A percentile compares a stretch with the other conserved stretches of the same genome.
These are phyloP conservation scores for Penicillium silybi DNA, from an alignment of 495 filamentous ascomycete genomes.

Conservation along the genomic window DNA sequence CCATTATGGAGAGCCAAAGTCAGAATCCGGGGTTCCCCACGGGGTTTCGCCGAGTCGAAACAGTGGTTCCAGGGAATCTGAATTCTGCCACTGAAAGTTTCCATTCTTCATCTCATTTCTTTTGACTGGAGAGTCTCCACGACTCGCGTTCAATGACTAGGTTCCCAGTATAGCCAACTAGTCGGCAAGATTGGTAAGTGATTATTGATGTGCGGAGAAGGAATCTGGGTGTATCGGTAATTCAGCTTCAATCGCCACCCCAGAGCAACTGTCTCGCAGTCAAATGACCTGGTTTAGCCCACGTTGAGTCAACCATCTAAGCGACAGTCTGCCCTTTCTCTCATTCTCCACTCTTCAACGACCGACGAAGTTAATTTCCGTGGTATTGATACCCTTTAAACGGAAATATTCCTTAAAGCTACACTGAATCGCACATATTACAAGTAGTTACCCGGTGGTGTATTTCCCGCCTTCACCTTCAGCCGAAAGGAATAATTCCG, in stretches of 20 bases:
- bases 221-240: neutral
- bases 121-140: neutral
- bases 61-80: neutral
- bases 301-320: no score
- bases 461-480: neutral
- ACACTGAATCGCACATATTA: no score
- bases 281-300: neutral
- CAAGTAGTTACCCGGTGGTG: neutral
- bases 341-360: neutral
- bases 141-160: neutral
- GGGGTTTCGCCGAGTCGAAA: conserved; percentile 2
- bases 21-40: conserved; percentile 10
- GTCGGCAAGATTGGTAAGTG: no score
- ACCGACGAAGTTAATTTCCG: no score
- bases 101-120: neutral
- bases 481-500: neutral
- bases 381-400: no score
- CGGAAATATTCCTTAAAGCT: no score
- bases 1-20: conserved; percentile 4
- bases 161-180: no score
- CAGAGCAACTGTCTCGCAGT: neutral
- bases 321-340: no score
- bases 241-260: neutral
- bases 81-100: neutral
- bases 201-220: neutral